Conservation (phyloP, 441 rosid genomes). For the Euphorbia corollata region DNA sequence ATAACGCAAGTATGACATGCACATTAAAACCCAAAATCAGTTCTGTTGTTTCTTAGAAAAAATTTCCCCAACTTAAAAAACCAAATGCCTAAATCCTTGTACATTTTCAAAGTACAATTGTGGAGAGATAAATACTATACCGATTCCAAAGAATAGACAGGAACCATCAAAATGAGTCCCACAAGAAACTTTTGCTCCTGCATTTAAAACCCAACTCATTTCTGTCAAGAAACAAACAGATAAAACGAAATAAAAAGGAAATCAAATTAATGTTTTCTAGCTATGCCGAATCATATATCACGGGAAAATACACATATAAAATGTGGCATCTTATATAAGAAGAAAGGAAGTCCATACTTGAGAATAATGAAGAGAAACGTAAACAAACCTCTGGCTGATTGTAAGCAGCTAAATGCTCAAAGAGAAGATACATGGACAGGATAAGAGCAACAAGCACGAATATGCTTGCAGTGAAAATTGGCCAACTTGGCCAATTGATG, state of each 20-base stretch:
- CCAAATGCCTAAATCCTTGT: neutral
- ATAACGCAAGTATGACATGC: neutral
- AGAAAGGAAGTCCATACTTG: neutral
- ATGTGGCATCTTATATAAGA: constrained; percentile 2
- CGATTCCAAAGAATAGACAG: constrained; percentile 87
- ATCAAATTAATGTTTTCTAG: neutral
- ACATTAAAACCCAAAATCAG: neutral
- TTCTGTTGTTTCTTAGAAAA: neutral
- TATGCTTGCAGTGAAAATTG: constrained; percentile 75
- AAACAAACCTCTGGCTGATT: constrained; percentile 85
- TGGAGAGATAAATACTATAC: constrained; percentile 32
- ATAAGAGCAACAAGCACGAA: constrained; percentile 68
- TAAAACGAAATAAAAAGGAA: neutral
- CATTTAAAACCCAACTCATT: constrained; percentile 13
- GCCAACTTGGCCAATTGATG: constrained; percentile 80
- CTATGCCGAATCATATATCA: neutral
- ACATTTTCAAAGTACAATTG: neutral
- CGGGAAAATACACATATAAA: neutral
- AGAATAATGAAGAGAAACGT: constrained; percentile 3
- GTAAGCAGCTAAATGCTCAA: constrained; percentile 83
- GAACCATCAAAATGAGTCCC: constrained; percentile 93
- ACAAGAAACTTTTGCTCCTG: constrained; percentile 97
- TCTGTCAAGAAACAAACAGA: neutral
- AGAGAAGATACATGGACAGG: constrained; percentile 76
- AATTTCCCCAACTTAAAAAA: neutral